Evolutionary conservation across 1,284 basidiomycete species (phyloP).

Genomic region (Flammula alnicola): DNA sequence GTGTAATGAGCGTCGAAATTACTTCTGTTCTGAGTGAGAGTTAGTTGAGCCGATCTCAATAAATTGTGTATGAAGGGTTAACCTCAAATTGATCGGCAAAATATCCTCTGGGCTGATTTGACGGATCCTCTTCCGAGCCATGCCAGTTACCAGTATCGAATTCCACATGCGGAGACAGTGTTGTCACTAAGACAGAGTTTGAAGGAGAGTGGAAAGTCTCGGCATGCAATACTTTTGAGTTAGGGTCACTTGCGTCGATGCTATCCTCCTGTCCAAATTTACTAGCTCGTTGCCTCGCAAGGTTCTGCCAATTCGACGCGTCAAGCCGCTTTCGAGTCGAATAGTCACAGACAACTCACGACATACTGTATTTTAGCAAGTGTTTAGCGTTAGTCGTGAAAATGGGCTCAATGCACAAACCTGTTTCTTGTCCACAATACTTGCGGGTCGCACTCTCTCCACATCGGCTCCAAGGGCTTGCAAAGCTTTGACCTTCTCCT

Average conservation of each 20-base stretch:
- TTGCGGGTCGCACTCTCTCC: constrained; percentile 84
- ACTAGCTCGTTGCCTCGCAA: constrained; percentile 77
- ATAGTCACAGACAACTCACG: constrained; percentile 40
- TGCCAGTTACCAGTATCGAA: constrained; percentile 37
- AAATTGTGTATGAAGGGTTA: neutral
- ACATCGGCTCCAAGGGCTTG: constrained; percentile 87
- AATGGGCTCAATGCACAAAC: too few species aligned
- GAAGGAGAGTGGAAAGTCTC: constrained; percentile 41
- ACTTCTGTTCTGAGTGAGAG: constrained; percentile 69
- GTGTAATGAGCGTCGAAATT: constrained; percentile 91
- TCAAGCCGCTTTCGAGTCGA: neutral
- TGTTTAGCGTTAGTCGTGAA: too few species aligned
- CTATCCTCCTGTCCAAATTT: constrained; percentile 65
- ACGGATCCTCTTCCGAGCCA: constrained; percentile 29
- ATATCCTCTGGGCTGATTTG: constrained; percentile 67
- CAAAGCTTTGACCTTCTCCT: constrained; percentile 89
- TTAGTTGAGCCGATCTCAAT: neutral
- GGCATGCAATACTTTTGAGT: constrained; percentile 26
- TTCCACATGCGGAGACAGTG: constrained; percentile 51
- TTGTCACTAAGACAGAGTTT: constrained; percentile 60
- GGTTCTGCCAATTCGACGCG: constrained; percentile 57
- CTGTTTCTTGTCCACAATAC: constrained; percentile 94
- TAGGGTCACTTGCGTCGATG: constrained; percentile 31
- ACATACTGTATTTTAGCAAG: constrained; percentile 59
- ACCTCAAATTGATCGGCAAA: constrained; percentile 98